phyloP scores from a whole-genome alignment of 148 eudicot species.

The Nepenthes gracilis region DNA sequence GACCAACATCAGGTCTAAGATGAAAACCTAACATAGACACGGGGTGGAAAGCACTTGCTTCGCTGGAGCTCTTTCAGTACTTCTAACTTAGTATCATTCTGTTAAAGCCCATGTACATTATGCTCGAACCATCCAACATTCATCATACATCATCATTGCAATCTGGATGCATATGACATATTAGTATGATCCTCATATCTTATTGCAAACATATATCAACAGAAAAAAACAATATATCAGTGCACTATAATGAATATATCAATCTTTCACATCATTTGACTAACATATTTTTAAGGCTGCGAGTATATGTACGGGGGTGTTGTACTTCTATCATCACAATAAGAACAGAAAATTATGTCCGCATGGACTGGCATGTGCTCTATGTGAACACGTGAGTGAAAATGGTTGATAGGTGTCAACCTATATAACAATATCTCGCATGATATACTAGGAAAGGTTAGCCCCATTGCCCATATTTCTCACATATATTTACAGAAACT shows the following conservation, averaged over 20 bases:
- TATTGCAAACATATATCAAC: not conserved
- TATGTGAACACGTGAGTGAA: no score
- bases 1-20: not conserved
- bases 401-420: no score
- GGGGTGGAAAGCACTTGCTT: constrained; percentile 12
- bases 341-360: no score
- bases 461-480: no score
- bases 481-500: no score
- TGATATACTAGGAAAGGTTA: no score
- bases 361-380: no score
- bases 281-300: no score
- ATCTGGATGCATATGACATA: constrained; percentile 56
- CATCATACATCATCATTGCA: constrained; percentile 80
- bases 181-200: constrained; percentile 25
- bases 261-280: not conserved
- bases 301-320: no score
- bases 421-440: no score
- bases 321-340: no score
- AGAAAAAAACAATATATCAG: not conserved
- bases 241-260: not conserved
- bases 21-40: constrained; percentile 3
- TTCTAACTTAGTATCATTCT: constrained; percentile 46
- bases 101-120: constrained; percentile 37
- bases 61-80: constrained; percentile 31
- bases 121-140: constrained; percentile 35